Percentiles rank a stretch among this genome's conserved stretches.
These are phyloP conservation scores for Diaporthe sp. DNA, from an alignment of 2,329 filamentous ascomycete genomes.

Conservation along the genomic window DNA sequence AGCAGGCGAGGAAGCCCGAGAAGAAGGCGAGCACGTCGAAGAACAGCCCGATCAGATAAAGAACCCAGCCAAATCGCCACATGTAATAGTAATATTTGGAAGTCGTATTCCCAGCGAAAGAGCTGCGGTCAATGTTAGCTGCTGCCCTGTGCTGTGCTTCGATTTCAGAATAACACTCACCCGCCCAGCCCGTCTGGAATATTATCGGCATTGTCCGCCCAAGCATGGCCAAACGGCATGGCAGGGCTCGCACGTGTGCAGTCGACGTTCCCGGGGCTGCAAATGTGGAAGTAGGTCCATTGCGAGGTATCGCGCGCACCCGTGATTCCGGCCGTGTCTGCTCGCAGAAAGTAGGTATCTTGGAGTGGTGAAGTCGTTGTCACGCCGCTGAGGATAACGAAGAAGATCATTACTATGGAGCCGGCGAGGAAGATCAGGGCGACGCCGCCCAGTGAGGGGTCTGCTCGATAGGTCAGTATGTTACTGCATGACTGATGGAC, in stretches of 20 bases:
- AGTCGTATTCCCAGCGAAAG: conserved; percentile 67
- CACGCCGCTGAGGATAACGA: conserved; percentile 70
- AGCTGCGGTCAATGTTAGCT: conserved; percentile 24
- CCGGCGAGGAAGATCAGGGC: conserved; percentile 63
- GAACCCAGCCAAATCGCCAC: conserved; percentile 93
- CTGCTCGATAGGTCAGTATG: conserved; percentile 44
- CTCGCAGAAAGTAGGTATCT: conserved; percentile 87
- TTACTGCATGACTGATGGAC: background rate
- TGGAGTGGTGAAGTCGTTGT: conserved; percentile 69
- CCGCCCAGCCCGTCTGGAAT: conserved; percentile 63
- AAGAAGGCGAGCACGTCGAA: conserved; percentile 79
- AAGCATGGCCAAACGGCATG: conserved; percentile 79
- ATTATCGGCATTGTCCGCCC: conserved; percentile 61
- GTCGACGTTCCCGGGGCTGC: conserved; percentile 72
- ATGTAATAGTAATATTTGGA: conserved; percentile 79
- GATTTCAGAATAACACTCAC: conserved; percentile 39
- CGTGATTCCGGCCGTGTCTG: conserved; percentile 79
- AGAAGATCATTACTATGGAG: conserved; percentile 68
- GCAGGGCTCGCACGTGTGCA: conserved; percentile 75
- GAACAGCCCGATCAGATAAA: conserved; percentile 87
- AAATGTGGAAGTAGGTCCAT: conserved; percentile 94
- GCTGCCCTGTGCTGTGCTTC: background rate
- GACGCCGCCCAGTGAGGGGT: conserved; percentile 55
- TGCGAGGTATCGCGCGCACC: conserved; percentile 77
- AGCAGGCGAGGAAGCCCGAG: conserved; percentile 76